Conservation (phyloP, 345 rosid species). For the Litchi chinensis region DNA sequence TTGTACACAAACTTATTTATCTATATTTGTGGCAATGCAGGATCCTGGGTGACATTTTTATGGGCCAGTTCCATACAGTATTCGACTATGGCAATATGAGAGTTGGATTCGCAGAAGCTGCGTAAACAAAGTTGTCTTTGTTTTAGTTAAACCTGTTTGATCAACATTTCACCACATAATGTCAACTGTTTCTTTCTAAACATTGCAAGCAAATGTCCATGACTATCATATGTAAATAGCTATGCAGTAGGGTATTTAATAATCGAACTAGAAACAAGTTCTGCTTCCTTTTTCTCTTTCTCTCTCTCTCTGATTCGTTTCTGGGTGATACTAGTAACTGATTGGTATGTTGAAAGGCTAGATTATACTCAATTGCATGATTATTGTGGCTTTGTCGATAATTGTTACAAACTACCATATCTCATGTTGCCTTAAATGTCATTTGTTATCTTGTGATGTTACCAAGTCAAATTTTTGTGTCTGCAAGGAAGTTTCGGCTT, state of each 20-base stretch:
- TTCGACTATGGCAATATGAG: conserved; percentile 79
- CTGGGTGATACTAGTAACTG: too few species aligned
- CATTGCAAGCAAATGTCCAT: not conserved
- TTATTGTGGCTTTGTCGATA: not conserved
- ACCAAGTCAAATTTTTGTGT: not conserved
- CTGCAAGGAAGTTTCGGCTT: not conserved
- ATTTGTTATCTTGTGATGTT: too few species aligned
- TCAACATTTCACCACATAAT: not conserved
- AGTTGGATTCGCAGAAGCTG: conserved; percentile 87
- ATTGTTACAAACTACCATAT: not conserved
- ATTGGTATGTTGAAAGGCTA: not conserved
- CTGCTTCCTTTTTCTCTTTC: too few species aligned
- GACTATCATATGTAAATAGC: conserved; percentile 29
- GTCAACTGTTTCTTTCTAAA: not conserved
- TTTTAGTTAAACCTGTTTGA: not conserved
- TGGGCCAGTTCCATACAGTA: conserved; percentile 82
- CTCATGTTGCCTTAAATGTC: too few species aligned
- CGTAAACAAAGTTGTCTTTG: conserved; percentile 28
- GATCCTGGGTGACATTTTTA: conserved; percentile 85
- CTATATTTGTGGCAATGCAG: conserved; percentile 33
- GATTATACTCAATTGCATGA: not conserved
- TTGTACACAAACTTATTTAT: not conserved
- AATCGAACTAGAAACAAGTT: not conserved
- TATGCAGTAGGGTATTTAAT: not conserved
- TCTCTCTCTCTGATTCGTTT: not conserved